These are phyloP conservation scores for Sarocladiaceae sp. DNA, from an alignment of 2,329 filamentous ascomycete genomes.

Conservation along the genomic window DNA sequence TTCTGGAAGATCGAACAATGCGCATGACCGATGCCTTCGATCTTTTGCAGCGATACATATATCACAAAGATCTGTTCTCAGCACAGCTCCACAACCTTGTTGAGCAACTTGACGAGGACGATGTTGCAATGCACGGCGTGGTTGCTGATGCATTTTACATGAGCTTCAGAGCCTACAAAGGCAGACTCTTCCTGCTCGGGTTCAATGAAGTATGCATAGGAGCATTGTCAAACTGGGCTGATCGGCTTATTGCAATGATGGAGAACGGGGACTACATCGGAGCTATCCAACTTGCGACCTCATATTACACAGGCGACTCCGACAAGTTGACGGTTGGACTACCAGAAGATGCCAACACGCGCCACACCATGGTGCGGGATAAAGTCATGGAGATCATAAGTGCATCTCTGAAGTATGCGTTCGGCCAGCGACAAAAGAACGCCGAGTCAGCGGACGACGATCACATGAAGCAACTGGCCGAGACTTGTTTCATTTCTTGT, in stretches of 20 bases:
- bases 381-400: constrained; percentile 91
- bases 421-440: constrained; percentile 59
- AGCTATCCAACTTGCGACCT: constrained; percentile 84
- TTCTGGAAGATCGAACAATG: constrained; percentile 85
- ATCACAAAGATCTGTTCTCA: constrained; percentile 87
- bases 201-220: constrained; percentile 91
- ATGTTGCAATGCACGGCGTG: constrained; percentile 87
- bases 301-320: constrained; percentile 86
- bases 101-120: constrained; percentile 82
- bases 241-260: constrained; percentile 89
- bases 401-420: constrained; percentile 86
- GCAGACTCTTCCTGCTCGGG: constrained; percentile 86
- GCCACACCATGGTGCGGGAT: constrained; percentile 80
- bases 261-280: constrained; percentile 94
- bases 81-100: constrained; percentile 79
- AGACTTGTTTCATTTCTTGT: constrained; percentile 80
- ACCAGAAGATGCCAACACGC: constrained; percentile 71
- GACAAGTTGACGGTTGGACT: constrained; percentile 92
- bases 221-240: constrained; percentile 93
- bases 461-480: constrained; percentile 72
- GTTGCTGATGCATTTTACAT: constrained; percentile 97
- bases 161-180: constrained; percentile 95
- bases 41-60: constrained; percentile 85
- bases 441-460: constrained; percentile 41
- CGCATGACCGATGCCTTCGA: constrained; percentile 94